Conservation (phyloP, 768 basidiomycete genomes). For the Rhodosporidiobolus sp. region DNA sequence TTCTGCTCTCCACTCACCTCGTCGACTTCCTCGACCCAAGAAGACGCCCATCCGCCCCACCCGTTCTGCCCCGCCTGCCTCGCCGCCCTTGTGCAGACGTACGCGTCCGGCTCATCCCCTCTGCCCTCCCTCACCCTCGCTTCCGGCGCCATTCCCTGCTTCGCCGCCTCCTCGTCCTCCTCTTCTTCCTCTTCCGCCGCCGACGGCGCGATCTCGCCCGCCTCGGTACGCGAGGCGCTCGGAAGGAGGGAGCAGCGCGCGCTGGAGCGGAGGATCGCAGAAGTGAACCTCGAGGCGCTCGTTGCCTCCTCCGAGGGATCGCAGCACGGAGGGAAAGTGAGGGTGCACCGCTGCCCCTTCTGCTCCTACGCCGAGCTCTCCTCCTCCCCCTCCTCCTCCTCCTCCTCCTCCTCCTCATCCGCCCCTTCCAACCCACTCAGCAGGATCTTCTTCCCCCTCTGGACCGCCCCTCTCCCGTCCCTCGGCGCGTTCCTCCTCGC, state of each 20-base stretch:
- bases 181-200: neutral
- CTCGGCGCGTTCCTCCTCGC: neutral
- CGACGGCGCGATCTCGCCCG: neutral
- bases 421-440: neutral
- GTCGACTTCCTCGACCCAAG: neutral
- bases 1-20: neutral
- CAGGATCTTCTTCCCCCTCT: neutral
- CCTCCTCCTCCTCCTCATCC: no score
- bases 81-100: neutral
- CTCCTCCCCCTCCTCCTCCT: no score
- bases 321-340: no score
- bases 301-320: neutral
- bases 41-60: neutral
- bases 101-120: neutral
- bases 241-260: neutral
- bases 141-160: neutral
- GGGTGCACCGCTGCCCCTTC: conserved; percentile 2
- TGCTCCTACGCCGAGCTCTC: conserved; percentile 11
- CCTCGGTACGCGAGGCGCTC: neutral
- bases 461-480: neutral
- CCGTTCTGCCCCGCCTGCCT: conserved; percentile 7
- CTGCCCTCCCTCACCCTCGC: neutral
- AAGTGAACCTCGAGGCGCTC: neutral
- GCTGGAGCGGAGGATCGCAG: neutral
- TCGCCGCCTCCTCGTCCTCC: neutral